A percentile compares a stretch with the other conserved stretches of the same genome.
Evolutionary conservation across 2,329 filamentous ascomycete species (phyloP).

Genomic region (Nemania bipapillata): DNA sequence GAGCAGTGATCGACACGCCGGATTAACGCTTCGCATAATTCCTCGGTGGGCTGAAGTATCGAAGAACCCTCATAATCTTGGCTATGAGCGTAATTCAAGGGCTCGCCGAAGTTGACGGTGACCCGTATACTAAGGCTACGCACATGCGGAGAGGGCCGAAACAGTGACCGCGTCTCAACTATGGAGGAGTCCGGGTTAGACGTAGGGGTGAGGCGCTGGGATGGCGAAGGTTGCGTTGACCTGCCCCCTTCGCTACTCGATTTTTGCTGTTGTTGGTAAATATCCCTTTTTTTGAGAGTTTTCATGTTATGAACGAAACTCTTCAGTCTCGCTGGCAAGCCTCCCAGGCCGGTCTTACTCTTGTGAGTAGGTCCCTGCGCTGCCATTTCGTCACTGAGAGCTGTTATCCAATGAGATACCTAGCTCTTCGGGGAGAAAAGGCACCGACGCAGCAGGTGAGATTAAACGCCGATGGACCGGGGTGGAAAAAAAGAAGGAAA

Average conservation of each 20-base stretch:
- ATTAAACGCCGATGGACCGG: neutral
- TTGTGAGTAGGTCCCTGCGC: constrained; percentile 33
- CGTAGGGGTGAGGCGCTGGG: constrained; percentile 23
- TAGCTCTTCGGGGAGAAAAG: constrained; percentile 12
- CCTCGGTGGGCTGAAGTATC: constrained; percentile 57
- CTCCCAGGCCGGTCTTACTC: constrained; percentile 38
- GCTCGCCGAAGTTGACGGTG: constrained; percentile 60
- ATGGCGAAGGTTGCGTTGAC: constrained; percentile 22
- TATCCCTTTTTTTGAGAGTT: constrained; percentile 38
- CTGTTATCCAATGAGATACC: constrained; percentile 20
- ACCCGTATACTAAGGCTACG: constrained; percentile 57
- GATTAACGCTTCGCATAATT: constrained; percentile 62
- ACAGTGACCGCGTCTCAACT: constrained; percentile 34
- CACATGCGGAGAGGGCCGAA: constrained; percentile 37
- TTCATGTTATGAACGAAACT: constrained; percentile 47
- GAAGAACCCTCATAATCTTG: constrained; percentile 61
- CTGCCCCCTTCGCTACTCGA: constrained; percentile 35
- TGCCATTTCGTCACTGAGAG: constrained; percentile 30
- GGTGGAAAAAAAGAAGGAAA: neutral
- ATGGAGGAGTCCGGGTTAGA: constrained; percentile 1
- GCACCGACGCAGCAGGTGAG: constrained; percentile 7
- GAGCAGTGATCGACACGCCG: constrained; percentile 64
- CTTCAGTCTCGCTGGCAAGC: constrained; percentile 45
- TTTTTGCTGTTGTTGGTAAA: constrained; percentile 38
- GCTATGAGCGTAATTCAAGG: constrained; percentile 57